phyloP scores from a whole-genome alignment of 768 basidiomycete genomes.

The Suillus weaverae region DNA sequence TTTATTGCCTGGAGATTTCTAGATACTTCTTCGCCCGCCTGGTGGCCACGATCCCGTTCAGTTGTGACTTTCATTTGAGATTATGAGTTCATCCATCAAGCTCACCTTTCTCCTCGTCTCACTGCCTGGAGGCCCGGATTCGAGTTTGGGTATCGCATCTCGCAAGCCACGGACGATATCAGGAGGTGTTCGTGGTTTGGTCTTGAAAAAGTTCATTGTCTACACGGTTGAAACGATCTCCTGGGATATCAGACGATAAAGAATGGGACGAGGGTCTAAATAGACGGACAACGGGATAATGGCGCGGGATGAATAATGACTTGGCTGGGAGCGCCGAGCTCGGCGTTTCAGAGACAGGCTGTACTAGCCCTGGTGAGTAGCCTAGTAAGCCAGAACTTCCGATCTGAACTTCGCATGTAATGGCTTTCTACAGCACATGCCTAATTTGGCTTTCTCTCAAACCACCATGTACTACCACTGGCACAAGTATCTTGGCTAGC shows the following conservation, averaged over 20 bases:
- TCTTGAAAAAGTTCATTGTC: conserved; percentile 94
- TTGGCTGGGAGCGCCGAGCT: neutral
- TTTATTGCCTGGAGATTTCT: conserved; percentile 93
- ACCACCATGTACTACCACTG: neutral
- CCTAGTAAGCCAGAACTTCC: conserved; percentile 7
- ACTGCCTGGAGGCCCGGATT: conserved; percentile 67
- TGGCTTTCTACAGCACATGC: conserved; percentile 5
- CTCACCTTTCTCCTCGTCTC: conserved; percentile 82
- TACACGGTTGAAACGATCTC: neutral
- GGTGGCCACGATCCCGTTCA: conserved; percentile 10
- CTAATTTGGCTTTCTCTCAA: conserved; percentile 2
- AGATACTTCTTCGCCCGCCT: conserved; percentile 89
- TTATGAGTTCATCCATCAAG: neutral
- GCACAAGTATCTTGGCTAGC: neutral
- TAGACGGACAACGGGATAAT: conserved; percentile 6
- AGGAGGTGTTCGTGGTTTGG: conserved; percentile 82
- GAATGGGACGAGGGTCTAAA: neutral
- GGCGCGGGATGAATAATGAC: neutral
- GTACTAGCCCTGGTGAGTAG: neutral
- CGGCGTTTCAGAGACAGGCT: conserved; percentile 5
- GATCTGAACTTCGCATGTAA: neutral
- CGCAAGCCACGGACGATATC: conserved; percentile 82
- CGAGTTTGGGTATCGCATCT: conserved; percentile 78
- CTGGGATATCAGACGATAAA: conserved; percentile 1
- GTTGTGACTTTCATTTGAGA: neutral